Conservation (phyloP, 1,284 basidiomycete genomes). For the Cutaneotrichosporon cavernicola region DNA sequence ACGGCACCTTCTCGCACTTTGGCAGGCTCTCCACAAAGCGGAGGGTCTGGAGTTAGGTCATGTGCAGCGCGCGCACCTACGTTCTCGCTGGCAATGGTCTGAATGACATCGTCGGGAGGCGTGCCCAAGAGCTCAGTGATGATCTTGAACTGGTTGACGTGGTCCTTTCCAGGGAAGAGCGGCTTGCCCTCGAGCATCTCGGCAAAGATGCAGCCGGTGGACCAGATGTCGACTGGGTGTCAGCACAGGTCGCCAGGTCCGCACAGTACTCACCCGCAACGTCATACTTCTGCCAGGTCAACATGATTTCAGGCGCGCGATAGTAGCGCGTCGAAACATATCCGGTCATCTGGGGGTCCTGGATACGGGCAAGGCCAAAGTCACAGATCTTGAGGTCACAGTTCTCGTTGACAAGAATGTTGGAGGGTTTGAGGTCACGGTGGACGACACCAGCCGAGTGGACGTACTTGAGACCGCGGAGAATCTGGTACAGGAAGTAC, state of each 20-base stretch:
- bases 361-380: constrained; percentile 89
- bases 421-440: constrained; percentile 98
- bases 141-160: constrained; percentile 99
- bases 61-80: constrained; percentile 56
- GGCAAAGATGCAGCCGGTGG: constrained; percentile 98
- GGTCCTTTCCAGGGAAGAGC: constrained; percentile 97
- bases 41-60: constrained; percentile 68
- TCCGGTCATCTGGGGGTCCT: constrained; percentile 98
- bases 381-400: constrained; percentile 99
- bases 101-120: constrained; percentile 98
- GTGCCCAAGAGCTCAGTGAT: constrained; percentile 98
- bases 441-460: constrained; percentile 99
- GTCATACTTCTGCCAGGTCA: constrained; percentile 99
- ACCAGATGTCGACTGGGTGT: constrained; percentile 86
- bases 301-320: constrained; percentile 98
- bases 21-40: constrained; percentile 97
- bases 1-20: constrained; percentile 92
- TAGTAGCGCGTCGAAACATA: constrained; percentile 99
- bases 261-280: constrained; percentile 64
- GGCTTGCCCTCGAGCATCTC: constrained; percentile 99
- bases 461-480: constrained; percentile 97
- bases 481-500: constrained; percentile 98
- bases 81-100: constrained; percentile 97
- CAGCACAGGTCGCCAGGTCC: constrained; percentile 11
- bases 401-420: constrained; percentile 99